Evolutionary conservation across 257 asterid species (phyloP).

Genomic region (Capsicum rhomboideum): DNA sequence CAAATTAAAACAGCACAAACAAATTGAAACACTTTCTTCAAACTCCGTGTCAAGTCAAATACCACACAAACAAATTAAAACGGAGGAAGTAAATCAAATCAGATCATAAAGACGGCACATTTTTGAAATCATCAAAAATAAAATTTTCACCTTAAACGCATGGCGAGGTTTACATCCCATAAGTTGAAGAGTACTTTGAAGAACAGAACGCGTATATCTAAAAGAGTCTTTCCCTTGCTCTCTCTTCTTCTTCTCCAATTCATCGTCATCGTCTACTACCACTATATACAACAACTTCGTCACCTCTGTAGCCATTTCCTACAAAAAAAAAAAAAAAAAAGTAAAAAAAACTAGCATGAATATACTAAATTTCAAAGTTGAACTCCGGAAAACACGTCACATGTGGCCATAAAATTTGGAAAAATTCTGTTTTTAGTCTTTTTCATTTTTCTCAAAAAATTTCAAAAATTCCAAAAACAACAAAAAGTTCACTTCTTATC

Average conservation of each 20-base stretch:
- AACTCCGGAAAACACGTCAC: too few species aligned
- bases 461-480: too few species aligned
- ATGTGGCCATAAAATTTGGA: too few species aligned
- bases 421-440: too few species aligned
- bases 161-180: conserved; percentile 99
- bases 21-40: too few species aligned
- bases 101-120: neutral
- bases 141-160: conserved; percentile 66
- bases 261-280: conserved; percentile 56
- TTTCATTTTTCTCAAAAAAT: too few species aligned
- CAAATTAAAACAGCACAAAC: too few species aligned
- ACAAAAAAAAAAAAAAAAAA: neutral
- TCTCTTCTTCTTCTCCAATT: conserved; percentile 9
- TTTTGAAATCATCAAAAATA: neutral
- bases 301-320: conserved; percentile 54
- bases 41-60: too few species aligned
- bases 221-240: conserved; percentile 41
- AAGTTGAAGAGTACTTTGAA: conserved; percentile 91
- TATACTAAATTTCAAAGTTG: too few species aligned
- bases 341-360: too few species aligned
- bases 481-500: too few species aligned
- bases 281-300: conserved; percentile 72
- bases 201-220: conserved; percentile 89
- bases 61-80: neutral
- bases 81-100: neutral